A percentile compares a stretch with the other conserved stretches of the same genome.
Conservation (phyloP, 1,284 basidiomycete species). For the Limonomyces culmigenus region DNA sequence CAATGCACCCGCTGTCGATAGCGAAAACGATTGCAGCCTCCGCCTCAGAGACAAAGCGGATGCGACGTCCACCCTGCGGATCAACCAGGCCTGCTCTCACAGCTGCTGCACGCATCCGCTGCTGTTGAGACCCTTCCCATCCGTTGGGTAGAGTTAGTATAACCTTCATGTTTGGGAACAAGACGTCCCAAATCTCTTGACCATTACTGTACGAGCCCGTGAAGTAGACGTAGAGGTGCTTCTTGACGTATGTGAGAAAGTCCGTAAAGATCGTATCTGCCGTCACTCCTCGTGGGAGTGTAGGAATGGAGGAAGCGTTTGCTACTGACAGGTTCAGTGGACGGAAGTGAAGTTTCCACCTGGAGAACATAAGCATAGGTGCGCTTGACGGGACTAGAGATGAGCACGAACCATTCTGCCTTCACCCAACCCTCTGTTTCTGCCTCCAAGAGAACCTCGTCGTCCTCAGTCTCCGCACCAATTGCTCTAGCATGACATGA, state of each 20-base stretch:
- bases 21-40: no score
- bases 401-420: conserved; percentile 40
- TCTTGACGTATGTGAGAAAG: conserved; percentile 56
- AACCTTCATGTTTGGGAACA: conserved; percentile 50
- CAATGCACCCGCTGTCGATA: no score
- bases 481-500: conserved; percentile 46
- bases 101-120: conserved; percentile 54
- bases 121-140: conserved; percentile 72
- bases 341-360: conserved; percentile 63
- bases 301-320: conserved; percentile 4
- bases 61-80: conserved; percentile 52
- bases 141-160: conserved; percentile 67
- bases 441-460: conserved; percentile 36
- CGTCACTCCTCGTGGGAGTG: conserved; percentile 44
- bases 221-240: conserved; percentile 55
- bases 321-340: conserved; percentile 13
- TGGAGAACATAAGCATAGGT: conserved; percentile 12
- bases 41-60: conserved; percentile 65
- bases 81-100: conserved; percentile 50
- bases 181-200: conserved; percentile 39
- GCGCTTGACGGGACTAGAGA: neutral
- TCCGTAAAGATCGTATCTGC: conserved; percentile 63
- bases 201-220: conserved; percentile 60
- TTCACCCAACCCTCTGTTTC: conserved; percentile 63
- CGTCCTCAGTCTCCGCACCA: conserved; percentile 56